Conservation (phyloP, 495 filamentous ascomycete genomes). For the Lineolata rhizophorae region DNA sequence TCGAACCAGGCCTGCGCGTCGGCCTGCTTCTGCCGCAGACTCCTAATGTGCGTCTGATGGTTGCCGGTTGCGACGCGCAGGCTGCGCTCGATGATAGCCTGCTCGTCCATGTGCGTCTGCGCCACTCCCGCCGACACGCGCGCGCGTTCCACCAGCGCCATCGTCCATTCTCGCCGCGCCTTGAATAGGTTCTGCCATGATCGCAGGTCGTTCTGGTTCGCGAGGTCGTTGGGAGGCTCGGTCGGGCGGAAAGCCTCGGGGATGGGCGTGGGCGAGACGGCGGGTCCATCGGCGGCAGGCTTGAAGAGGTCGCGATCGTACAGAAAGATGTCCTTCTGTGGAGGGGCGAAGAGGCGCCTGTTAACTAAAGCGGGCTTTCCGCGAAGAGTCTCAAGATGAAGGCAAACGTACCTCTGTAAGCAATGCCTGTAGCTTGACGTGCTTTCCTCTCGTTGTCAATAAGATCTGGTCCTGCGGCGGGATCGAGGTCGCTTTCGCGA, state of each 20-base stretch:
- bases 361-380: too few species aligned
- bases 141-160: slow-evolving; percentile 41
- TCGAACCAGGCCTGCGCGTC: slow-evolving; percentile 55
- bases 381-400: too few species aligned
- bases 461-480: slow-evolving; percentile 50
- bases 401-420: slow-evolving; percentile 39
- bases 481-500: slow-evolving; percentile 42
- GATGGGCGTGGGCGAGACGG: slow-evolving; percentile 18
- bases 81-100: slow-evolving; percentile 47
- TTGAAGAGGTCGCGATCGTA: slow-evolving; percentile 52
- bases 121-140: slow-evolving; percentile 30
- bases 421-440: slow-evolving; percentile 53
- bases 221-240: slow-evolving; percentile 48
- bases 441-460: slow-evolving; percentile 62
- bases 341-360: too few species aligned
- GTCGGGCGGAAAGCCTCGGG: slow-evolving; percentile 36
- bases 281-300: slow-evolving; percentile 8
- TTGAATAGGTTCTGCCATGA: slow-evolving; percentile 70
- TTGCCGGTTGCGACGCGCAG: slow-evolving; percentile 62
- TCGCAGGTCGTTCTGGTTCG: slow-evolving; percentile 47
- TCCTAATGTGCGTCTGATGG: slow-evolving; percentile 53
- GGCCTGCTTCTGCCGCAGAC: slow-evolving; percentile 46
- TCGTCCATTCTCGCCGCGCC: slow-evolving; percentile 52
- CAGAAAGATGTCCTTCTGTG: slow-evolving; percentile 64
- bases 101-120: slow-evolving; percentile 35